Conservation (phyloP, 805 yeast species). For the Saccharomycopsis fibuligera region DNA sequence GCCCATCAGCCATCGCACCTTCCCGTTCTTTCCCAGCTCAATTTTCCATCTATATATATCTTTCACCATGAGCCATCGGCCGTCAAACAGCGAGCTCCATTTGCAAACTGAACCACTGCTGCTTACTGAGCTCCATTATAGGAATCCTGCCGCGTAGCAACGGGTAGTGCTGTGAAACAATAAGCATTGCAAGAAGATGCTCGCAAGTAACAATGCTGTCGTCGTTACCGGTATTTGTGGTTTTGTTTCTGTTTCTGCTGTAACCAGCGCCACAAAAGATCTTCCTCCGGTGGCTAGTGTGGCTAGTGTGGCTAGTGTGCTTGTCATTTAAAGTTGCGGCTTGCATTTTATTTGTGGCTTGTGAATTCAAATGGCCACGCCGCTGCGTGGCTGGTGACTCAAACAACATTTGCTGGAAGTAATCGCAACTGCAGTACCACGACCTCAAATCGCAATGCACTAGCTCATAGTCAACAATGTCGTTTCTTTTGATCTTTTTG, state of each 20-base stretch:
- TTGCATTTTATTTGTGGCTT: too few species aligned
- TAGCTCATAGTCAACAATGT: background rate
- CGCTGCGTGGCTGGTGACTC: too few species aligned
- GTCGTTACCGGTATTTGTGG: too few species aligned
- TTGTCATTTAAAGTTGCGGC: background rate
- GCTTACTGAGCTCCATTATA: background rate
- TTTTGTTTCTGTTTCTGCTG: background rate
- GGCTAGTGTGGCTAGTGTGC: background rate
- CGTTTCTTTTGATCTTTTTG: background rate
- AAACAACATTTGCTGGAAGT: background rate
- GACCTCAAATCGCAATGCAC: background rate
- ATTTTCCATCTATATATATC: too few species aligned
- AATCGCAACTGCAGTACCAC: constrained; percentile 6
- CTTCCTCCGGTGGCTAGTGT: background rate
- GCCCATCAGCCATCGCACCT: too few species aligned
- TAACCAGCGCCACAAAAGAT: background rate
- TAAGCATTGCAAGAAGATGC: background rate
- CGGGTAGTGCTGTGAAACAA: background rate
- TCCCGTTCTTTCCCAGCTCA: too few species aligned
- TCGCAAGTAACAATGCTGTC: background rate
- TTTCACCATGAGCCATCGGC: too few species aligned
- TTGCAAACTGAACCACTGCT: constrained; percentile 2
- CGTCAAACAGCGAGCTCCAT: too few species aligned
- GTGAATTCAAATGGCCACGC: background rate
- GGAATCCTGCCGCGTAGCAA: background rate